These are phyloP conservation scores for Candida chilensis DNA, from an alignment of 805 yeast genomes.

Conservation along the genomic window DNA sequence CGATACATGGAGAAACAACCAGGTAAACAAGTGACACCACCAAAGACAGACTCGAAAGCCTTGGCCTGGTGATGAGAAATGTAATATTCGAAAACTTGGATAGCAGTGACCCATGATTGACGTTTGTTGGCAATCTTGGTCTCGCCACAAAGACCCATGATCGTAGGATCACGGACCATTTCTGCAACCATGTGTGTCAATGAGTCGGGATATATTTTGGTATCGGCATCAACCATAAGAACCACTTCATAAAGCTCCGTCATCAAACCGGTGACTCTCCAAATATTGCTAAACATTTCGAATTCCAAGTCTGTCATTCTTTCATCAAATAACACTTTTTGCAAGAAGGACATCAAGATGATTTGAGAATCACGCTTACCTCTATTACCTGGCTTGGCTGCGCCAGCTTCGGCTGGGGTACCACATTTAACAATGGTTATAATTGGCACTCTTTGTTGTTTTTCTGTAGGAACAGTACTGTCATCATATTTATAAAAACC, in stretches of 20 bases:
- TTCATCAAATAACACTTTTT: slow-evolving; percentile 82
- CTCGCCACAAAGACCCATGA: slow-evolving; percentile 95
- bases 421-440: slow-evolving; percentile 81
- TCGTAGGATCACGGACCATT: slow-evolving; percentile 75
- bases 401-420: slow-evolving; percentile 64
- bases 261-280: slow-evolving; percentile 81
- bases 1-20: slow-evolving; percentile 93
- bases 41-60: slow-evolving; percentile 92
- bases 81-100: slow-evolving; percentile 89
- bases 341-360: slow-evolving; percentile 83
- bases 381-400: slow-evolving; percentile 83
- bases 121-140: slow-evolving; percentile 82
- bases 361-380: slow-evolving; percentile 95
- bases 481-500: slow-evolving; percentile 89
- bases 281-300: slow-evolving; percentile 63
- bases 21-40: slow-evolving; percentile 91
- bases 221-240: slow-evolving; percentile 93
- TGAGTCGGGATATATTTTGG: slow-evolving; percentile 80
- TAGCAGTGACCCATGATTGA: slow-evolving; percentile 83
- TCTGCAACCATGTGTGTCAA: slow-evolving; percentile 85
- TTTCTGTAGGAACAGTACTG: slow-evolving; percentile 62
- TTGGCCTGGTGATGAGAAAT: slow-evolving; percentile 92
- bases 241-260: slow-evolving; percentile 75
- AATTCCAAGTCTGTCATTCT: slow-evolving; percentile 89
- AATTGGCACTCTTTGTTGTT: slow-evolving; percentile 81